These are phyloP conservation scores for Hypericum perforatum DNA, from an alignment of 345 rosid genomes.

Conservation along the genomic window DNA sequence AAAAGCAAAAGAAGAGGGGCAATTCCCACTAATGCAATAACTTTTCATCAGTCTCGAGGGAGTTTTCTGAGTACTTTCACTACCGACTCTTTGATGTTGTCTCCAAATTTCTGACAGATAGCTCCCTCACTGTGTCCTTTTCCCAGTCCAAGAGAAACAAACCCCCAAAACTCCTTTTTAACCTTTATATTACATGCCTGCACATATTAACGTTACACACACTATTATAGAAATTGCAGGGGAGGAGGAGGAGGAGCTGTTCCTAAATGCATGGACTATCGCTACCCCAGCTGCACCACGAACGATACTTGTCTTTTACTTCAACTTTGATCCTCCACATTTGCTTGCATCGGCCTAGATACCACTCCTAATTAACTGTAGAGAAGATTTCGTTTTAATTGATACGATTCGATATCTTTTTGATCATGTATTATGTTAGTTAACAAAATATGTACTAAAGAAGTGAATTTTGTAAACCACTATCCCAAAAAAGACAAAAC, in stretches of 20 bases:
- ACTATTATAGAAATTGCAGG: not conserved
- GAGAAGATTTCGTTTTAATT: no score
- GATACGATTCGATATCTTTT: no score
- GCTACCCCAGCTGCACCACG: conserved; percentile 4
- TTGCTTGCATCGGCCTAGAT: conserved; percentile 16
- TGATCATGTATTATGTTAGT: no score
- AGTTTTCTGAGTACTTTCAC: no score
- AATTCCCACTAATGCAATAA: not conserved
- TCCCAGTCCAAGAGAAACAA: conserved; percentile 20
- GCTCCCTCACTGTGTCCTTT: conserved; percentile 11
- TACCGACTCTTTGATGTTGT: conserved; percentile 17
- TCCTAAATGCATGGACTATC: conserved; percentile 24
- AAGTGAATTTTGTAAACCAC: no score
- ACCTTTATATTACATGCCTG: not conserved
- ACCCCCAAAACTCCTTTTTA: conserved; percentile 15
- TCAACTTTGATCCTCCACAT: conserved; percentile 9
- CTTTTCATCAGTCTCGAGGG: conserved; percentile 35
- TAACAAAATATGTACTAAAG: no score
- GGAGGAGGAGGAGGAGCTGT: not conserved
- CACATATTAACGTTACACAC: conserved; percentile 2
- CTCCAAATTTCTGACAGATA: conserved; percentile 18
- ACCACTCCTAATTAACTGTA: not conserved
- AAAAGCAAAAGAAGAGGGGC: no score
- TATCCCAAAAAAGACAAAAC: no score
- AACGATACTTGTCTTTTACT: conserved; percentile 1